Base-by-base conservation (phyloP, 768 basidiomycete genomes). In the Podaxis sp. region DNA sequence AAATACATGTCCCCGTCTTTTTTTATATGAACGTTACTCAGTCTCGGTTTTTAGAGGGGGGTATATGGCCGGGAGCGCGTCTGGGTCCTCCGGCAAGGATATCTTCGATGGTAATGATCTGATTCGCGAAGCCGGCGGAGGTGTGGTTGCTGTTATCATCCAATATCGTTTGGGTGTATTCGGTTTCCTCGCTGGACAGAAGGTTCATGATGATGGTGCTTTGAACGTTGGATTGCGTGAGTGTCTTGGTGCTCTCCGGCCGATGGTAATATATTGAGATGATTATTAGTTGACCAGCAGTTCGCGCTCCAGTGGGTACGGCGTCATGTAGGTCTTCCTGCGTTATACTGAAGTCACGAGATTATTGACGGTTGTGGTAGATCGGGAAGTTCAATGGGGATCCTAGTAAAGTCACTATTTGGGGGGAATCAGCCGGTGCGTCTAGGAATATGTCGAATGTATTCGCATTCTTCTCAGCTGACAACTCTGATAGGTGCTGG, bases 181-280 rank as follows among this genome's bases (percentile, higher is more conserved):
- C 63, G 82, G 82, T 7, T 84, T 83, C 68, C 68, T 84, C 24
- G 63, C 82, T 22, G 81, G 83, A 1, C 64, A 70, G 44, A 68
- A 73, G 24, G 75, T 84, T 6, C 79, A 84, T 55, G 66, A 73
- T 7, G 71, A 70, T 9, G 83, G 83, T 5, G 74, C 67, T 2
- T 65, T 82, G 57, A 85, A 85, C 44, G 81, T 79, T 12, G 83
- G 82, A n/a, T 66, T 84, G 49, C 70, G 83, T 84, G 61, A 59
- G 79, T 73, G 22, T 17, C 42, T n/a, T 19, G 44, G 3, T 52
- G 39, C 61, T 36, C 40, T 24, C 9, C 17, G 33, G 22, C 8
- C 44, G 0, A 6, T 46, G 3, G 6, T 3, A 7, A 11, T 3
- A 12, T 9, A 12, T 19, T 13, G 33, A 13, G 5, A 24, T 9